phyloP scores from a whole-genome alignment of 345 rosid species.

The Syzygium oleosum region DNA sequence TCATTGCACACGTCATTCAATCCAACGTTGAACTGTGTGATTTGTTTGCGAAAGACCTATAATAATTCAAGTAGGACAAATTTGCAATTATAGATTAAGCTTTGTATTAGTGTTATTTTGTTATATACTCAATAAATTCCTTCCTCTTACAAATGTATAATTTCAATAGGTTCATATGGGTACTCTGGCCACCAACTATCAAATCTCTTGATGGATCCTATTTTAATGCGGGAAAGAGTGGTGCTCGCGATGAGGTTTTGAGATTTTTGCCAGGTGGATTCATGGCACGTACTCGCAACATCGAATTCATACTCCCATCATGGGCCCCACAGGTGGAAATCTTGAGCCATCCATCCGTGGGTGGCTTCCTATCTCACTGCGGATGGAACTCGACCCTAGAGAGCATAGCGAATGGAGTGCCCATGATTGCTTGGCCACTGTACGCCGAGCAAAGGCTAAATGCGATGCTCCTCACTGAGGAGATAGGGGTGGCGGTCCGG shows the following conservation, averaged over 20 bases:
- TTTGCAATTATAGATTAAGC: not conserved
- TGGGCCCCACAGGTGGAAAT: conserved; percentile 64
- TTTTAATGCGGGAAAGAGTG: not conserved
- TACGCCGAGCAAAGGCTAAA: conserved; percentile 49
- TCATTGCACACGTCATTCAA: not conserved
- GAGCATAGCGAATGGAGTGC: conserved; percentile 36
- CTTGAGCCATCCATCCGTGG: conserved; percentile 26
- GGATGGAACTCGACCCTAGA: conserved; percentile 71
- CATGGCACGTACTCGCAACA: conserved; percentile 9
- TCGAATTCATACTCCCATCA: conserved; percentile 29
- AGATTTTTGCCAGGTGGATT: conserved; percentile 49
- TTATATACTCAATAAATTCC: not conserved
- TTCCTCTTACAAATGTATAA: not conserved
- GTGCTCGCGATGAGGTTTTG: not conserved
- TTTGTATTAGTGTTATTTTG: not conserved
- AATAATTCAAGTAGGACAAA: not conserved
- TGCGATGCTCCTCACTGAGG: conserved; percentile 34
- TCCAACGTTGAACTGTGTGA: not conserved
- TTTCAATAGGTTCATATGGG: not conserved
- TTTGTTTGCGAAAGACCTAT: not conserved
- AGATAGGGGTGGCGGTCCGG: conserved; percentile 30
- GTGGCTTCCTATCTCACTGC: conserved; percentile 20
- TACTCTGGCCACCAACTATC: not conserved
- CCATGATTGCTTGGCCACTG: conserved; percentile 50
- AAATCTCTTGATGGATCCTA: not conserved